phyloP scores from a whole-genome alignment of 768 basidiomycete genomes.

The Termitomyces sp. region DNA sequence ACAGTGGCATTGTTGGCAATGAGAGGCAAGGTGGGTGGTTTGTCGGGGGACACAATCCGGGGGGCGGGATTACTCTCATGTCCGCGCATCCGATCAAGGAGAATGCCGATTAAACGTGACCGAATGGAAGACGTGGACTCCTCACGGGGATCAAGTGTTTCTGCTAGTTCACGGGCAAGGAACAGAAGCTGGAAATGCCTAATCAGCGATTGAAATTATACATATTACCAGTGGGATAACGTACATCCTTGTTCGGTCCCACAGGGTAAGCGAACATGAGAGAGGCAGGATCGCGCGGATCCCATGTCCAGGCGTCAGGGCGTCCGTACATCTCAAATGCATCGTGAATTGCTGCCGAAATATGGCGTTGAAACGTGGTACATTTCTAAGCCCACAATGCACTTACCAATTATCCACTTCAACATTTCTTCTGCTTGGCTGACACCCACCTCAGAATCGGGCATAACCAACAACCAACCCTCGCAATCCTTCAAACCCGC shows the following conservation, averaged over 20 bases:
- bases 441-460: constrained; percentile 63
- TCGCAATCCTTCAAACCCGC: constrained; percentile 61
- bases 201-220: constrained; percentile 1
- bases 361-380: neutral
- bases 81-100: constrained; percentile 58
- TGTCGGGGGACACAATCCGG: constrained; percentile 16
- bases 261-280: constrained; percentile 96
- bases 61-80: constrained; percentile 14
- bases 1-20: constrained; percentile 13
- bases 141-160: constrained; percentile 69
- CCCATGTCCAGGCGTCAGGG: constrained; percentile 82
- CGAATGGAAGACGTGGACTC: constrained; percentile 72
- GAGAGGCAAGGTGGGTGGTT: constrained; percentile 30
- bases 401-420: constrained; percentile 83
- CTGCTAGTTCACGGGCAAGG: constrained; percentile 78
- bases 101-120: constrained; percentile 52
- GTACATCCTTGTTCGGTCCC: constrained; percentile 75
- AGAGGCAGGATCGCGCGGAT: constrained; percentile 73
- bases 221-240: constrained; percentile 19
- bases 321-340: constrained; percentile 87
- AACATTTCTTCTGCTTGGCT: constrained; percentile 78
- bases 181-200: constrained; percentile 61
- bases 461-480: constrained; percentile 90
- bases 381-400: constrained; percentile 3
- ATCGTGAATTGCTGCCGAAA: constrained; percentile 65